These are phyloP conservation scores for Termitomyces sp. DNA, from an alignment of 768 basidiomycete species.

Conservation along the genomic window DNA sequence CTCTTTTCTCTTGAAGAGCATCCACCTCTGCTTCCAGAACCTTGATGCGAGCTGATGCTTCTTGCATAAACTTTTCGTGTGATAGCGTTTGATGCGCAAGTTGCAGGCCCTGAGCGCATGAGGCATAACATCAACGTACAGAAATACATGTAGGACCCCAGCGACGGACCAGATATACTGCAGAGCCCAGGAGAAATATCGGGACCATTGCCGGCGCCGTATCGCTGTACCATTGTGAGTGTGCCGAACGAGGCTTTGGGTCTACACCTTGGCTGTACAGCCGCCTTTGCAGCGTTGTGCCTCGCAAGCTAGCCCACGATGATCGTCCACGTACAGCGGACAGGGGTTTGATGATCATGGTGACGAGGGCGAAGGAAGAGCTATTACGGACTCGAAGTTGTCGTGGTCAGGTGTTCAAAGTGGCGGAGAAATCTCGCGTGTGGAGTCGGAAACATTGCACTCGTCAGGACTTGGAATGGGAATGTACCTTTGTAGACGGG, in stretches of 20 bases:
- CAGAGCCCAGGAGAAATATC: constrained; percentile 70
- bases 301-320: constrained; percentile 1
- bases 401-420: constrained; percentile 10
- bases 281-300: constrained; percentile 11
- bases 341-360: constrained; percentile 14
- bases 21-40: constrained; percentile 58
- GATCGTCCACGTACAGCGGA: constrained; percentile 6
- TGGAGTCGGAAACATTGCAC: neutral
- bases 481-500: neutral
- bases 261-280: constrained; percentile 11
- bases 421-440: constrained; percentile 9
- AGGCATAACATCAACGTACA: neutral
- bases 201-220: constrained; percentile 76
- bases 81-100: constrained; percentile 55
- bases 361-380: neutral
- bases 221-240: constrained; percentile 64
- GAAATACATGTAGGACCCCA: neutral
- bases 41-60: constrained; percentile 47
- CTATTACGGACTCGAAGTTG: constrained; percentile 1
- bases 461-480: neutral
- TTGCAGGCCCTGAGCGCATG: constrained; percentile 66
- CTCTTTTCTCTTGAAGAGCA: constrained; percentile 27
- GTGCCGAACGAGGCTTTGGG: constrained; percentile 34
- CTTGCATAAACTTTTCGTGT: constrained; percentile 66
- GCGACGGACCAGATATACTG: constrained; percentile 61